Evolutionary conservation across 139 green algal genomes (phyloP).

Genomic region (Chlorella sp.): DNA sequence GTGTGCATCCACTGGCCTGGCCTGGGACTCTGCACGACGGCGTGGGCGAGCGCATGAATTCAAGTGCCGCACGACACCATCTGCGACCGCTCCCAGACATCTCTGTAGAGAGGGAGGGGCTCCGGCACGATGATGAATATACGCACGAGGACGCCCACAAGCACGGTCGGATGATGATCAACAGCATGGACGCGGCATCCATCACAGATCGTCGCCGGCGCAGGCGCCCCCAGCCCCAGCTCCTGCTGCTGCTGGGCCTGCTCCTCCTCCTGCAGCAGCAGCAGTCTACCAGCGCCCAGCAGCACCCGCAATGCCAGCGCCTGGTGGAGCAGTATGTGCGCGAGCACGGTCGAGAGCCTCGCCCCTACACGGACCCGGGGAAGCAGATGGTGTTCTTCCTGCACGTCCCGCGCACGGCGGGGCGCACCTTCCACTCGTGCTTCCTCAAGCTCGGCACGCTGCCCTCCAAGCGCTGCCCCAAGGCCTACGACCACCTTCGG

Average conservation of each 20-base stretch:
- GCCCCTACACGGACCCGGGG: not conserved
- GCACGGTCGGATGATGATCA: too few species aligned
- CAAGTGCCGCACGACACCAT: too few species aligned
- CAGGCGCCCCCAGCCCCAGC: too few species aligned
- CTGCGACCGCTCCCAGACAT: too few species aligned
- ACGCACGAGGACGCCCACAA: too few species aligned
- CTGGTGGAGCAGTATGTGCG: not conserved
- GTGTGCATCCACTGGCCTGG: too few species aligned
- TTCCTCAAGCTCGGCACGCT: slow-evolving; percentile 66
- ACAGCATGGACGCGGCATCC: too few species aligned
- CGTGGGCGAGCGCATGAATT: too few species aligned
- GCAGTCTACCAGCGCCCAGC: not conserved
- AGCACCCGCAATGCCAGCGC: not conserved
- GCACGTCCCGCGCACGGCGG: slow-evolving; percentile 90
- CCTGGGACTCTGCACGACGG: too few species aligned
- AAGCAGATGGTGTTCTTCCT: slow-evolving; percentile 86
- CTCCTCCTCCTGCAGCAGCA: not conserved
- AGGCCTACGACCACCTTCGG: slow-evolving; percentile 79
- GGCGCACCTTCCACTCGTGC: slow-evolving; percentile 80
- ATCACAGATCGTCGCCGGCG: too few species aligned
- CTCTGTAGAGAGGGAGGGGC: too few species aligned
- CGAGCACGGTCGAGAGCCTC: not conserved
- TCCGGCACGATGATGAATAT: too few species aligned
- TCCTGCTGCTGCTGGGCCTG: not conserved
- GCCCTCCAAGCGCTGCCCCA: slow-evolving; percentile 44